Evolutionary conservation across 2,329 filamentous ascomycete species (phyloP).

Genomic region (Pseudogymnoascus sp.): DNA sequence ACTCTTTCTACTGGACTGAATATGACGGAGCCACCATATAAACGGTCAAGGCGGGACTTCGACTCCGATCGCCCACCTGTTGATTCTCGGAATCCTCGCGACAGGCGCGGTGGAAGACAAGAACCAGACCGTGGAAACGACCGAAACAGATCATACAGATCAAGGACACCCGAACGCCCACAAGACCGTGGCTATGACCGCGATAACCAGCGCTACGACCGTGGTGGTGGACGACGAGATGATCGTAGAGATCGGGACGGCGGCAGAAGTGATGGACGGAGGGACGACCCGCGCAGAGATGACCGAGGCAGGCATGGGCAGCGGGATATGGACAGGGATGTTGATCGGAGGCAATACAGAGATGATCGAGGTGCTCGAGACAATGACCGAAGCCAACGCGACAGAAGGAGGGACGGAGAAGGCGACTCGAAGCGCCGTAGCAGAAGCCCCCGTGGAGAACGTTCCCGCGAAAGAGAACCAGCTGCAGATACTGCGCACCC

Average conservation of each 20-base stretch:
- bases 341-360: constrained; percentile 9
- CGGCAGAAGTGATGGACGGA: constrained; percentile 29
- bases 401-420: background rate
- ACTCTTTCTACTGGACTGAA: background rate
- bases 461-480: constrained; percentile 1
- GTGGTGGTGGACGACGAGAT: constrained; percentile 15
- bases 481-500: background rate
- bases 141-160: constrained; percentile 26
- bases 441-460: constrained; percentile 12
- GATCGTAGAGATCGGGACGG: constrained; percentile 31
- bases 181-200: constrained; percentile 23
- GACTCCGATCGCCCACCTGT: constrained; percentile 1
- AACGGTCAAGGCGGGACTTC: constrained; percentile 43
- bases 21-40: constrained; percentile 46
- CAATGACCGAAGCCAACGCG: constrained; percentile 18
- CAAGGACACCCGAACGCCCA: background rate
- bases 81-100: constrained; percentile 10
- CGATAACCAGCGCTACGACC: background rate
- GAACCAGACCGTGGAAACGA: constrained; percentile 23
- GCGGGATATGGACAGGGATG: constrained; percentile 29
- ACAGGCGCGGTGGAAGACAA: constrained; percentile 30
- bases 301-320: constrained; percentile 25
- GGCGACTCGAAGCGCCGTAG: background rate
- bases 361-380: constrained; percentile 17
- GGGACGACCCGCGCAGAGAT: constrained; percentile 26